phyloP scores from a whole-genome alignment of 2,329 filamentous ascomycete genomes.

The Westerdykella ornata region DNA sequence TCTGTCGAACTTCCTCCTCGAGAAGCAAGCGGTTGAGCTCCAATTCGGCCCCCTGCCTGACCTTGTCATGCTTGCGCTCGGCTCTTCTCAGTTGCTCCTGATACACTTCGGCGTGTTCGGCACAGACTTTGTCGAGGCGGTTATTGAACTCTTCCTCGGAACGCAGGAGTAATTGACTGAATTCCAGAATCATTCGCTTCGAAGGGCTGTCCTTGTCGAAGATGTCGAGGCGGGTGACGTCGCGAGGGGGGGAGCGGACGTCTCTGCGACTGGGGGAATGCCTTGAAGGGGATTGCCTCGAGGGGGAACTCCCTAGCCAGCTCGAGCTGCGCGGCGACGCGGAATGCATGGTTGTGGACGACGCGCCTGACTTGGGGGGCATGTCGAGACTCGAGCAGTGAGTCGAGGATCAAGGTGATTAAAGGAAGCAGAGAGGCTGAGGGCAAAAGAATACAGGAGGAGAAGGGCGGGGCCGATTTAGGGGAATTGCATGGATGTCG shows the following conservation, averaged over 20 bases:
- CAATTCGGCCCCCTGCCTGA: slow-evolving; percentile 52
- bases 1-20: slow-evolving; percentile 35
- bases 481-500: no score
- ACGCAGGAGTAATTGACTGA: slow-evolving; percentile 39
- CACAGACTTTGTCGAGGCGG: slow-evolving; percentile 55
- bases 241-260: slow-evolving; percentile 8
- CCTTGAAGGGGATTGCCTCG: slow-evolving; percentile 28
- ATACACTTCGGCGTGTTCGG: slow-evolving; percentile 58
- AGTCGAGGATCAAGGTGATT: no score
- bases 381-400: slow-evolving; percentile 8
- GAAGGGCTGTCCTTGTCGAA: slow-evolving; percentile 28
- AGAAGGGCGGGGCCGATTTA: neutral
- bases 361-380: slow-evolving; percentile 29
- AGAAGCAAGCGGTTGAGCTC: slow-evolving; percentile 46
- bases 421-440: no score
- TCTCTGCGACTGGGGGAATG: slow-evolving; percentile 28
- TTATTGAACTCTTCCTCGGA: slow-evolving; percentile 47
- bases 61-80: slow-evolving; percentile 58
- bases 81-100: slow-evolving; percentile 60
- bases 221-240: slow-evolving; percentile 14
- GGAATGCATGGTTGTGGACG: slow-evolving; percentile 32
- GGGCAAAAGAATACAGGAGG: neutral
- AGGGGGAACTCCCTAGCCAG: slow-evolving; percentile 25
- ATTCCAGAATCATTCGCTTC: slow-evolving; percentile 36
- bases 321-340: slow-evolving; percentile 28